Base-by-base conservation (phyloP, 75 land plant genomes). In the Gnetum montanum region DNA sequence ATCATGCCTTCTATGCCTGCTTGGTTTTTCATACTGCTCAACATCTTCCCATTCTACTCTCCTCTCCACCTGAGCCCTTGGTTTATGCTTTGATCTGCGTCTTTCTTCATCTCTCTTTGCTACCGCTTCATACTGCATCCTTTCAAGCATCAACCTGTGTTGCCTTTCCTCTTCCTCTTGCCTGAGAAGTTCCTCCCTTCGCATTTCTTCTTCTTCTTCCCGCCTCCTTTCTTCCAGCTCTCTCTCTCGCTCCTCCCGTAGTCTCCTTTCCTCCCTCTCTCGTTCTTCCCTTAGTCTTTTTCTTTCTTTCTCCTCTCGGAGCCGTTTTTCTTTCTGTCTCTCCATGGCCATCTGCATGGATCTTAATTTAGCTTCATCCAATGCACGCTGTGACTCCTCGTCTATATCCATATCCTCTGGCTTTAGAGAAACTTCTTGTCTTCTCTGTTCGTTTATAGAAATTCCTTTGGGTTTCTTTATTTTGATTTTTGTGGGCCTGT, bases 31-130 rank as follows among this genome's bases (percentile, higher is more conserved):
- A 57, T 66, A 65, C 0, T 76, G 73, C 20, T 80, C 81, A 41
- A 35, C 47, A 31, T 67, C 36, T 33, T 74, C 67, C 38, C 45
- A 40, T 24, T 68, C 59, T 59, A 49, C 74, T 46, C 67, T 70
- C 67, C 77, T 82, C 55, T 84, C 82, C 71, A 73, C 66, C 72
- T 60, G 70, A 46, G 58, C 58, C 34, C 67, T 70, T 52, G 36
- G 60, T 43, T 70, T 82, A 38, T 78, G 59, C 20, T 57, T 53
- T 49, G 8, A 4, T 59, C 68, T 46, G 48, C 57, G 43, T 40
- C 62, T 64, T 15, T 66, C 73, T 44, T 60, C 65, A 49, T 63
- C 76, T 43, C 69, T 63, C 29, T 59, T 70, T 60, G 64, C 77
- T 45, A 71, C 76, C 8, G 34, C 22, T 18, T 57, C 54, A 12